phyloP scores from a whole-genome alignment of 2,329 filamentous ascomycete species.

The Orbilia javanica region DNA sequence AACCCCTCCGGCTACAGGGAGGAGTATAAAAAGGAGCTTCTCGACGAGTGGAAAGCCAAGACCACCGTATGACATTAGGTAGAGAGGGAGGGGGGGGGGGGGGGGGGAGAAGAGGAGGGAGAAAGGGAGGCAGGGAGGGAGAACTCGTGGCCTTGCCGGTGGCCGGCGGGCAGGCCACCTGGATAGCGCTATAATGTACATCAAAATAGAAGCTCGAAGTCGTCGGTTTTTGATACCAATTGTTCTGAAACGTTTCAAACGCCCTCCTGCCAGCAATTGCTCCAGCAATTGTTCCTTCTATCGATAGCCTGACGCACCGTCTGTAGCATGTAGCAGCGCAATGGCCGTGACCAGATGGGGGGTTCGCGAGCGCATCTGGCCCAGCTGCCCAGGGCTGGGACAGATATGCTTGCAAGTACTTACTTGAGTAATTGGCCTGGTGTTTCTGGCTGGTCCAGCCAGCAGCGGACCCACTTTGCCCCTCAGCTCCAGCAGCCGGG shows the following conservation, averaged over 20 bases:
- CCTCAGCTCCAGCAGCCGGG: conserved; percentile 14
- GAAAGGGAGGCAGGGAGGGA: no score
- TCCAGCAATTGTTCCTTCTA: background rate
- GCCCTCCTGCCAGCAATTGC: conserved; percentile 1
- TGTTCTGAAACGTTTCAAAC: conserved; percentile 22
- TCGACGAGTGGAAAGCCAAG: conserved; percentile 72
- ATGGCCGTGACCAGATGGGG: conserved; percentile 4
- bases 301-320: conserved; percentile 1
- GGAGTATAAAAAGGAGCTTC: conserved; percentile 82
- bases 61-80: background rate
- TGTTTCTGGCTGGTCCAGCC: conserved; percentile 54
- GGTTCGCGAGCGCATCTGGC: conserved; percentile 1
- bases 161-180: background rate
- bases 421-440: conserved; percentile 36
- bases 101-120: no score
- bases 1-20: conserved; percentile 97
- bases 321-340: background rate
- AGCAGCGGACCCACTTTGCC: conserved; percentile 41
- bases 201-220: conserved; percentile 20
- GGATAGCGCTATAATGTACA: conserved; percentile 1
- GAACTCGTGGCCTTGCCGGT: background rate
- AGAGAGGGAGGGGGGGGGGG: background rate
- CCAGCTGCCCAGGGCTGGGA: background rate
- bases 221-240: conserved; percentile 2
- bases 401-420: conserved; percentile 36